These are phyloP conservation scores for Paramecium tetraurelia DNA, from an alignment of 73 alveolate genomes.

Conservation along the genomic window DNA sequence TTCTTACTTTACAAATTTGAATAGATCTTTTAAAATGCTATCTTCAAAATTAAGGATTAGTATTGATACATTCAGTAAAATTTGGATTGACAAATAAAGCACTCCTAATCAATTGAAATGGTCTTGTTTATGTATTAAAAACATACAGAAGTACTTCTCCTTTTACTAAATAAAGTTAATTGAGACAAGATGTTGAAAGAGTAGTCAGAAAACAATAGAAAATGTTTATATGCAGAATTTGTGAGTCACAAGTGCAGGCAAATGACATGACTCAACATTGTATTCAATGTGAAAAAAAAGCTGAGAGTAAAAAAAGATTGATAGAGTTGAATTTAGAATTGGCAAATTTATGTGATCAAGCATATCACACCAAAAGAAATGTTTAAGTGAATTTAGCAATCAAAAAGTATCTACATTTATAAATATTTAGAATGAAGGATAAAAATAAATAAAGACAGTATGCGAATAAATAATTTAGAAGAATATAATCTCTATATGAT, in stretches of 20 bases:
- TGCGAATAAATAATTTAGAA: not conserved
- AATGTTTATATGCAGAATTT: constrained; percentile 33
- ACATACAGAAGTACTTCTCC: not conserved
- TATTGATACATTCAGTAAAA: not conserved
- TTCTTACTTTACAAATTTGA: not conserved
- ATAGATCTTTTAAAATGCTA: not conserved
- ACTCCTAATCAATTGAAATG: not conserved
- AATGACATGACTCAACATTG: constrained; percentile 7
- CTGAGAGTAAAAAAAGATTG: constrained; percentile 23
- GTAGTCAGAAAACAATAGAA: not conserved
- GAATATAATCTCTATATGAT: not conserved
- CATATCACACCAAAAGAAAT: not conserved
- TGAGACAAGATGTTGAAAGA: not conserved
- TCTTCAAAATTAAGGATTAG: not conserved
- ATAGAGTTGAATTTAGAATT: constrained; percentile 14
- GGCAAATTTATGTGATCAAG: constrained; percentile 5
- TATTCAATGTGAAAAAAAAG: not conserved
- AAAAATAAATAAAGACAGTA: not conserved
- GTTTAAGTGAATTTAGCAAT: not conserved
- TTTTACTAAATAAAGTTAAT: not conserved
- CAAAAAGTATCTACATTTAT: not conserved
- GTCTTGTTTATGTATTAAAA: not conserved
- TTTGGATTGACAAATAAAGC: not conserved
- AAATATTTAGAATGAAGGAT: not conserved
- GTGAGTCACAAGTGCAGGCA: not conserved